Evolutionary conservation across 78 protist species (phyloP), one percentile per base, ranked within the genome.

Genomic region (Dictyostelium brefeldianum): DNA sequence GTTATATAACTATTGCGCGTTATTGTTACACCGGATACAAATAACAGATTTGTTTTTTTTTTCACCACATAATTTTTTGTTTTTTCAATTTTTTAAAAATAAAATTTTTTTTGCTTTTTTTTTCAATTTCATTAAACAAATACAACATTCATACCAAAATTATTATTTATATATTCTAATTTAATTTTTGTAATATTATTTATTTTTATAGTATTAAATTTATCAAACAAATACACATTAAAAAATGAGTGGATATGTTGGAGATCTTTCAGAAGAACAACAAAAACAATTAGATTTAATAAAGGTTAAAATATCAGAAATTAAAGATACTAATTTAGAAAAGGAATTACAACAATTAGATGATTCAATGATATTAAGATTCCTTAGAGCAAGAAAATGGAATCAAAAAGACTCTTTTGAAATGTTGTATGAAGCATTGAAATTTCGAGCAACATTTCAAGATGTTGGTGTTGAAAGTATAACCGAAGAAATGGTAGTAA

Each of bases 281-380:
- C 29, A 75, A 79, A 64, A 75, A 11, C 20, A 27, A 14, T 43
- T 85, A 5, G 4, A 15, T 43, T 48, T 47, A 48, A 47, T 85
- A 18, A 85, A 85, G 48, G 29, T 29, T 27, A 73, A 48, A 41
- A 31, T 85, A 1, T 29, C 48, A 10, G 46, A 85, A 5, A 85
- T 74, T 29, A 46, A 75, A 1, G 83, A 73, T 29, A 20, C 48
- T 43, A 14, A 20, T n/a, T 5, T 75, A 5, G n/a, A 9, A 62
- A 56, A 57, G 5, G 70, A 85, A 48, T 59, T 46, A n/a, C 51
- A 18, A 75, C 62, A 75, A 18, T 75, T 85, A 47, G 92, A 85
- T 64, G 92, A 85, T 36, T 75, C 92, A 43, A 85, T 85, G 92
- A 85, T 78, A 7, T 62, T 85, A 64, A 83, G 92, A 85, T 85